phyloP scores from a whole-genome alignment of 768 basidiomycete species.

The Phanerodontia chrysosporium region DNA sequence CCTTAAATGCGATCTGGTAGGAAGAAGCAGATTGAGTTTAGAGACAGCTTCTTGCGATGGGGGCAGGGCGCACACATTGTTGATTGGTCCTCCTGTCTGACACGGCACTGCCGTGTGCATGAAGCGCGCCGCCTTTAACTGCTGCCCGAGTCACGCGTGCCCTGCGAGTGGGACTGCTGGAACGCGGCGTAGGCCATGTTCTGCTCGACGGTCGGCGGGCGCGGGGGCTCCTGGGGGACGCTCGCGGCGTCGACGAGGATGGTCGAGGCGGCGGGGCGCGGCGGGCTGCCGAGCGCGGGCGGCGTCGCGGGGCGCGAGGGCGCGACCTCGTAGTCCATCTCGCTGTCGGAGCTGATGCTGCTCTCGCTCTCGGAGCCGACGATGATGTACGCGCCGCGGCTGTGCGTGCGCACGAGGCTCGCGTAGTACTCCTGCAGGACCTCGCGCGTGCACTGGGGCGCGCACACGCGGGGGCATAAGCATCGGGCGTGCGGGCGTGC shows the following conservation, averaged over 20 bases:
- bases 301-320: conserved; percentile 54
- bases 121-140: background rate
- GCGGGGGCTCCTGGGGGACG: conserved; percentile 39
- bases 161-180: conserved; percentile 10
- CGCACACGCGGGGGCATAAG: conserved; percentile 23
- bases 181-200: conserved; percentile 78
- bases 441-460: conserved; percentile 80
- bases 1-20: background rate
- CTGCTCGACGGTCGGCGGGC: conserved; percentile 73
- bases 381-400: conserved; percentile 52
- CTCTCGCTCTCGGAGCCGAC: conserved; percentile 33
- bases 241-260: conserved; percentile 35
- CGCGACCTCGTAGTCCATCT: conserved; percentile 42
- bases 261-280: conserved; percentile 27
- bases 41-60: background rate
- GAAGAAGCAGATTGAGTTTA: background rate
- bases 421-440: conserved; percentile 91
- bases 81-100: background rate
- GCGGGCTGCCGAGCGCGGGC: conserved; percentile 21
- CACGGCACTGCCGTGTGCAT: background rate
- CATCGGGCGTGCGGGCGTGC: too few relatives aligned
- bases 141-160: background rate
- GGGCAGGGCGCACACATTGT: background rate
- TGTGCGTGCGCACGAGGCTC: conserved; percentile 87
- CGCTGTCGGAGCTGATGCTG: conserved; percentile 43